phyloP scores from a whole-genome alignment of 2,329 filamentous ascomycete genomes.

The Ophiostoma fasciatum region DNA sequence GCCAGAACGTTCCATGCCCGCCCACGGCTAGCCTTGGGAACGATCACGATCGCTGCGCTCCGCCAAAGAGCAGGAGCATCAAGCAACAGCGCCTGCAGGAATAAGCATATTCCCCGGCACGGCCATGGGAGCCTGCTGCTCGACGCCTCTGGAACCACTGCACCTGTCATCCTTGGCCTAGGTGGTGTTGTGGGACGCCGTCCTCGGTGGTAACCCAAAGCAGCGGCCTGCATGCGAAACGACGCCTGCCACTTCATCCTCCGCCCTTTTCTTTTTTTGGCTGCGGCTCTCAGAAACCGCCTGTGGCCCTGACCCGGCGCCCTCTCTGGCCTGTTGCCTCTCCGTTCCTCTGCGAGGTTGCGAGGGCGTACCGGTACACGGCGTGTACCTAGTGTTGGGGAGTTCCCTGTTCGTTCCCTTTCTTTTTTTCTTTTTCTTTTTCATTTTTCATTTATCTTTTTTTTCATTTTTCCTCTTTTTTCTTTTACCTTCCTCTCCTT shows the following conservation, averaged over 20 bases:
- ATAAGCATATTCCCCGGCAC: slow-evolving; percentile 3
- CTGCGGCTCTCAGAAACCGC: too few species aligned
- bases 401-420: neutral
- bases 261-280: neutral
- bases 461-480: neutral
- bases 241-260: slow-evolving; percentile 5
- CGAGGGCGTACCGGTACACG: slow-evolving; percentile 8
- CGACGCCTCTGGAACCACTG: slow-evolving; percentile 3
- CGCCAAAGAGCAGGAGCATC: too few species aligned
- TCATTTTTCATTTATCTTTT: neutral
- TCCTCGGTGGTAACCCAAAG: slow-evolving; percentile 10
- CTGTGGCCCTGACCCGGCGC: too few species aligned
- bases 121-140: slow-evolving; percentile 8
- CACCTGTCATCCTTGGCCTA: slow-evolving; percentile 8
- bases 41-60: too few species aligned
- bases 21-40: too few species aligned
- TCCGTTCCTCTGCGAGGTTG: too few species aligned
- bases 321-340: too few species aligned
- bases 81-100: too few species aligned
- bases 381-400: slow-evolving; percentile 1
- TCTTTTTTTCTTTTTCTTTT: neutral
- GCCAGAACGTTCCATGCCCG: too few species aligned
- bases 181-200: slow-evolving; percentile 8
- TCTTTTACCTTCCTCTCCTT: neutral
- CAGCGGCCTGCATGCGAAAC: slow-evolving; percentile 10